Evolutionary conservation across 2,329 filamentous ascomycete genomes (phyloP), one percentile per base, ranked within the genome.

Genomic region (Gnomoniopsis smithogilvyi): DNA sequence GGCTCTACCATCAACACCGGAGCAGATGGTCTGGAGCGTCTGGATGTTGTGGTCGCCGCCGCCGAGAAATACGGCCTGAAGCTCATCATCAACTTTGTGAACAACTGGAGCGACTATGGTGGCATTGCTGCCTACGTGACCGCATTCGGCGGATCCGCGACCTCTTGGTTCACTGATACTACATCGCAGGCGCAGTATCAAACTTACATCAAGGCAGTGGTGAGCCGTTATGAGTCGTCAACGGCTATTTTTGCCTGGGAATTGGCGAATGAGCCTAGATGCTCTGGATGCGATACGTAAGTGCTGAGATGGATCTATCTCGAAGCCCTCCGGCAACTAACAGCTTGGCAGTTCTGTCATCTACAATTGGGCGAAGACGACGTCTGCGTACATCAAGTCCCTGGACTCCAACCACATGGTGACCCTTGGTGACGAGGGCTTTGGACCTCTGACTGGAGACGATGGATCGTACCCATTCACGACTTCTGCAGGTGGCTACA

Each of bases 41-140:
- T 90, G 6, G 87, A 90, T 64, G 83, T 82, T 51, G 84, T 89
- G 1, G 85, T 89, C 51, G 68, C 78, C 24, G 75, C 81, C 0
- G 86, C 85, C 2, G 84, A 86, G 70, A 74, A 76, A 47, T 76
- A 82, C 56, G 82, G 80, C 4, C 77, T 89, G 65, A 87, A 87
- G 69, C 73, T 89, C 15, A 85, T 89, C 63, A 80, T 86, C 68
- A 81, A 84, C 64, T 84, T 87, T 38, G 83, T 88, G 49, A 89
- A 89, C 71, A 86, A 89, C 71, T 89, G 86, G 85, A 74, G 75
- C 46, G 86, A 89, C 66, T 88, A 86, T 34, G 87, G 86, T 19
- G 86, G 87, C 34, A 89, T 89, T 68, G 74, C 76, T 15, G 82
- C 83, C 11, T 89, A 88, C 67, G 78, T 80, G 46, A 75, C 71